A percentile compares a stretch with the other conserved stretches of the same genome.
phyloP scores from a whole-genome alignment of 1,284 basidiomycete genomes.

The Cerioporus squamosus region DNA sequence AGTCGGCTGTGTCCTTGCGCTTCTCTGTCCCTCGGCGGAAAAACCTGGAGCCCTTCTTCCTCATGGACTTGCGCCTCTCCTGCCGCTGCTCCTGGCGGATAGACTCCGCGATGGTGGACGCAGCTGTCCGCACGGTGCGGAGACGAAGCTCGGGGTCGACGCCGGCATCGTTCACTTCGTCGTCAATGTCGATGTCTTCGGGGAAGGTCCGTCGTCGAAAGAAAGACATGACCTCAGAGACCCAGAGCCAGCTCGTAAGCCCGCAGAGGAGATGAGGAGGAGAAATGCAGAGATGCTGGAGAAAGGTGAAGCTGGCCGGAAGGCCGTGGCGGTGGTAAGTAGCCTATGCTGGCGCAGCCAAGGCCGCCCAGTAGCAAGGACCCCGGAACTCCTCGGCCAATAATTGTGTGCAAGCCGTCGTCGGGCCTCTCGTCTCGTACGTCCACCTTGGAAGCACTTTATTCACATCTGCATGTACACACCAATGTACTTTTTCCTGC shows the following conservation, averaged over 20 bases:
- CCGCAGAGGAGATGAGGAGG: constrained; percentile 10
- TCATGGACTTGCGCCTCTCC: constrained; percentile 62
- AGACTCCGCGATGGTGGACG: constrained; percentile 87
- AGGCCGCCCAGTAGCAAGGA: constrained; percentile 16
- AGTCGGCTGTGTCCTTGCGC: constrained; percentile 46
- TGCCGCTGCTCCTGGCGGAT: constrained; percentile 78
- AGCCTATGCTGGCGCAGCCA: constrained; percentile 21
- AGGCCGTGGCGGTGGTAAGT: constrained; percentile 16
- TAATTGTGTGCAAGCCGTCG: not conserved
- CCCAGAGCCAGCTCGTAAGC: constrained; percentile 33
- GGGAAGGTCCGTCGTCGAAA: constrained; percentile 32
- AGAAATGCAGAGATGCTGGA: constrained; percentile 13
- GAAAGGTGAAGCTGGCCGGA: constrained; percentile 15
- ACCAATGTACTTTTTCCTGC: too few species aligned
- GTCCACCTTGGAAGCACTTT: too few species aligned
- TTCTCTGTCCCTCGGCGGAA: constrained; percentile 57
- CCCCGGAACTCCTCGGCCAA: constrained; percentile 16
- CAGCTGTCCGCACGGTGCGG: constrained; percentile 87
- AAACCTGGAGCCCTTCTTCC: constrained; percentile 58
- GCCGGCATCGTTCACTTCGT: constrained; percentile 57
- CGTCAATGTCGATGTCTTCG: constrained; percentile 53
- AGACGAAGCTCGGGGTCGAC: constrained; percentile 88
- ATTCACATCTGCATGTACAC: too few species aligned
- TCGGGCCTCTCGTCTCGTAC: too few species aligned
- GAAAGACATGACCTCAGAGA: constrained; percentile 30